Evolutionary conservation across 202 grass and related monocot species (phyloP).

Genomic region (Eragrostis tef): DNA sequence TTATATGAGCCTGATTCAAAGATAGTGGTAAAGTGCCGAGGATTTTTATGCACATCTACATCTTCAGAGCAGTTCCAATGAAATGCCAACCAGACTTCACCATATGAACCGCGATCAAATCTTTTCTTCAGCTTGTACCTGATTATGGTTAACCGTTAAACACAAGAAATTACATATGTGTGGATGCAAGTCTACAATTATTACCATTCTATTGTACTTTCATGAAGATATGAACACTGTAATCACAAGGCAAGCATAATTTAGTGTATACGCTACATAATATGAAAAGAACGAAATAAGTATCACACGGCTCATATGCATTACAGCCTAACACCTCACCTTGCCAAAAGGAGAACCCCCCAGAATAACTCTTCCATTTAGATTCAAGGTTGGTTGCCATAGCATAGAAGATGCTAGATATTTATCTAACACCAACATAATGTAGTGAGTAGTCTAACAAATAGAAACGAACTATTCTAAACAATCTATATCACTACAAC

Average conservation of each 20-base stretch:
- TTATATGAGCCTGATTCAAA: conserved; percentile 52
- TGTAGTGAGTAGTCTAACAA: neutral
- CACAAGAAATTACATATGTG: conserved; percentile 14
- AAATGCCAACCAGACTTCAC: conserved; percentile 99
- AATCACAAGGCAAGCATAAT: neutral
- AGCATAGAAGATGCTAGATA: conserved; percentile 4
- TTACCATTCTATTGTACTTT: neutral
- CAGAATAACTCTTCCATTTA: conserved; percentile 37
- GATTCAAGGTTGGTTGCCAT: conserved; percentile 10
- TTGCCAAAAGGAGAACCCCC: conserved; percentile 22
- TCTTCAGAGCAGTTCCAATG: conserved; percentile 91
- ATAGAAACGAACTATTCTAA: conserved; percentile 31
- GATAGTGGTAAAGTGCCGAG: conserved; percentile 46
- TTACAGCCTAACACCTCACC: conserved; percentile 24
- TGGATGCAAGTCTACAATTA: conserved; percentile 39
- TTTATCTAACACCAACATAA: conserved; percentile 25
- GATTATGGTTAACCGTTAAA: conserved; percentile 45
- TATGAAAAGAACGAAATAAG: conserved; percentile 17
- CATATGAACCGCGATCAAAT: conserved; percentile 94
- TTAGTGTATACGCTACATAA: conserved; percentile 21
- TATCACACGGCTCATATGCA: conserved; percentile 20
- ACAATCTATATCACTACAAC: conserved; percentile 23
- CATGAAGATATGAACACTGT: neutral
- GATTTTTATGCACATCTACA: conserved; percentile 53
- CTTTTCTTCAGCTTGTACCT: conserved; percentile 96